Evolutionary conservation across 2,329 filamentous ascomycete species (phyloP).

Genomic region (Sporothrix sp.): DNA sequence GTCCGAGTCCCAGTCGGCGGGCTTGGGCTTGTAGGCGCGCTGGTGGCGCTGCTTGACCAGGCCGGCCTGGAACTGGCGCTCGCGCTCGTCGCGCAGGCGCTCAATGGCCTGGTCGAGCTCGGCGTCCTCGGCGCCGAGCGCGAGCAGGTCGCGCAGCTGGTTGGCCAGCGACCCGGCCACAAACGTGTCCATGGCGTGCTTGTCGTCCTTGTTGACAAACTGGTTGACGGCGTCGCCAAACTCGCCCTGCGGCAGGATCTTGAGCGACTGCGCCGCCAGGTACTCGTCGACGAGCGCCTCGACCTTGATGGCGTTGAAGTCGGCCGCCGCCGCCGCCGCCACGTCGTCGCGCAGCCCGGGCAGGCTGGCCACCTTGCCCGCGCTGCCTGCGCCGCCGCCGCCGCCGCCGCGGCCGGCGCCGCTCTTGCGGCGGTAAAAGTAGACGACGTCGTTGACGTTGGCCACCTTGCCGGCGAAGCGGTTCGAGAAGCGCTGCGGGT

Average conservation of each 20-base stretch:
- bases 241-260: constrained; percentile 82
- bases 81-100: constrained; percentile 57
- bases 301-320: constrained; percentile 71
- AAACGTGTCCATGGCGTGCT: constrained; percentile 78
- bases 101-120: constrained; percentile 72
- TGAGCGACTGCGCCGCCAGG: constrained; percentile 75
- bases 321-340: constrained; percentile 27
- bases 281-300: constrained; percentile 84
- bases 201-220: constrained; percentile 93
- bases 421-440: constrained; percentile 87
- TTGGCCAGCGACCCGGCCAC: constrained; percentile 60
- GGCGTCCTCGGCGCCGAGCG: constrained; percentile 57
- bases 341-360: constrained; percentile 45
- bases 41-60: constrained; percentile 36
- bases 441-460: constrained; percentile 87
- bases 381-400: constrained; percentile 36
- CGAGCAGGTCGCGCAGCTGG: constrained; percentile 61
- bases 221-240: constrained; percentile 90
- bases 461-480: constrained; percentile 84
- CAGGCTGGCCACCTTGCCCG: constrained; percentile 39
- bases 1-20: constrained; percentile 80
- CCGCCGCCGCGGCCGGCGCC: too few species aligned
- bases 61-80: constrained; percentile 61
- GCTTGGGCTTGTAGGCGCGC: constrained; percentile 60
- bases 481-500: constrained; percentile 92